Evolutionary conservation across 495 filamentous ascomycete species (phyloP).

Genomic region (Chaetomium cochliodes): DNA sequence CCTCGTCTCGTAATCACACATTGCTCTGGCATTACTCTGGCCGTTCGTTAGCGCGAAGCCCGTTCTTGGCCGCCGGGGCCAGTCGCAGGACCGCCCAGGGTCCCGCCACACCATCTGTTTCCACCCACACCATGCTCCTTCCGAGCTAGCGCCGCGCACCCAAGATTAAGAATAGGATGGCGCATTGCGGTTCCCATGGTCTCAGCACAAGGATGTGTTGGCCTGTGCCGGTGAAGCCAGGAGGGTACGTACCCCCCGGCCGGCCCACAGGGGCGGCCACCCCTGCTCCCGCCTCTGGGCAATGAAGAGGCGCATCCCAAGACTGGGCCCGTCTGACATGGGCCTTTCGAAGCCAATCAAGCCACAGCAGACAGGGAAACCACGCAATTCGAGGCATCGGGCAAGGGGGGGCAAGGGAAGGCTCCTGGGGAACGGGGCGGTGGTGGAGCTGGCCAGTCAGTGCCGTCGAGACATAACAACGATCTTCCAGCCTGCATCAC

Average conservation of each 20-base stretch:
- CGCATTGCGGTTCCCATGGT: conserved; percentile 33
- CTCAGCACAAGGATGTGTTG: conserved; percentile 32
- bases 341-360: conserved; percentile 35
- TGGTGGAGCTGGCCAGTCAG: conserved; percentile 29
- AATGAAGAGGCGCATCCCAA: conserved; percentile 24
- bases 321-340: conserved; percentile 34
- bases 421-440: conserved; percentile 28
- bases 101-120: conserved; percentile 18
- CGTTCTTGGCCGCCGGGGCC: conserved; percentile 27
- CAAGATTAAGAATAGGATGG: conserved; percentile 40
- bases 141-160: conserved; percentile 32
- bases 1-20: conserved; percentile 38
- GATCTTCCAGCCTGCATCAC: conserved; percentile 33
- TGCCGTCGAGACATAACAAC: conserved; percentile 38
- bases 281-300: conserved; percentile 17
- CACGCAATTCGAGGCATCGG: conserved; percentile 34
- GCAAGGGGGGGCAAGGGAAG: conserved; percentile 21
- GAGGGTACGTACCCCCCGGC: not conserved
- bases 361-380: conserved; percentile 29
- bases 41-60: conserved; percentile 33
- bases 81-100: conserved; percentile 19
- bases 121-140: conserved; percentile 30
- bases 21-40: conserved; percentile 23
- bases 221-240: conserved; percentile 28
- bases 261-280: conserved; percentile 11